These are phyloP conservation scores for Quercus lobata DNA, from an alignment of 331 rosid species.

Conservation along the genomic window DNA sequence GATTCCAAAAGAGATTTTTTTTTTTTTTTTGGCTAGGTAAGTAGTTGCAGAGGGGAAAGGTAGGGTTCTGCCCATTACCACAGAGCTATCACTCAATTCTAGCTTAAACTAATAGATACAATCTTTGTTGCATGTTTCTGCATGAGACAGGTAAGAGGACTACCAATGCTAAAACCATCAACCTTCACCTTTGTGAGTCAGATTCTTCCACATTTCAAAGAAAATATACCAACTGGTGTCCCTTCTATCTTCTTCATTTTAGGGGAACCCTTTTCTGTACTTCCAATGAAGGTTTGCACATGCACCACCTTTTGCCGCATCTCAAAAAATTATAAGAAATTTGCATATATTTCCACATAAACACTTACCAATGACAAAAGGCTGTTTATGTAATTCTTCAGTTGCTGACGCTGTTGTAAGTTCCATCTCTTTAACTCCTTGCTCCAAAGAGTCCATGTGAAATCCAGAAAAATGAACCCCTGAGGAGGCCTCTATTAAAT, in stretches of 20 bases:
- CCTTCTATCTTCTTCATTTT: neutral
- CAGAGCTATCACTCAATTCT: too few species aligned
- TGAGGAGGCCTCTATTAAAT: constrained; percentile 80
- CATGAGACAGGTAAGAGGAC: neutral
- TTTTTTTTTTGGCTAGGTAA: too few species aligned
- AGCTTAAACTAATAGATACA: neutral
- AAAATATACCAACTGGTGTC: neutral
- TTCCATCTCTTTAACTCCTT: constrained; percentile 41
- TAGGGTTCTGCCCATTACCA: too few species aligned
- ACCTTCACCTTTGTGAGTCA: neutral
- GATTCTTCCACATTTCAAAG: neutral
- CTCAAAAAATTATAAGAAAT: neutral
- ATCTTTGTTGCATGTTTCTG: neutral
- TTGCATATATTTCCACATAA: neutral
- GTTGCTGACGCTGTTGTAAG: constrained; percentile 54
- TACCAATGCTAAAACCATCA: neutral
- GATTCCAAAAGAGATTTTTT: neutral
- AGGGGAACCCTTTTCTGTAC: neutral
- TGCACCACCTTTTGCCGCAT: neutral
- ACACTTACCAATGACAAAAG: constrained; percentile 85
- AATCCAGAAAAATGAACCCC: constrained; percentile 99
- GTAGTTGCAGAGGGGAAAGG: too few species aligned
- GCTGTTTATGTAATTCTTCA: constrained; percentile 62
- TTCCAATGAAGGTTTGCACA: neutral
- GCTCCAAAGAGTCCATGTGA: constrained; percentile 64